These are phyloP conservation scores for Talaromyces atroroseus DNA, from an alignment of 2,329 filamentous ascomycete genomes.

Conservation along the genomic window DNA sequence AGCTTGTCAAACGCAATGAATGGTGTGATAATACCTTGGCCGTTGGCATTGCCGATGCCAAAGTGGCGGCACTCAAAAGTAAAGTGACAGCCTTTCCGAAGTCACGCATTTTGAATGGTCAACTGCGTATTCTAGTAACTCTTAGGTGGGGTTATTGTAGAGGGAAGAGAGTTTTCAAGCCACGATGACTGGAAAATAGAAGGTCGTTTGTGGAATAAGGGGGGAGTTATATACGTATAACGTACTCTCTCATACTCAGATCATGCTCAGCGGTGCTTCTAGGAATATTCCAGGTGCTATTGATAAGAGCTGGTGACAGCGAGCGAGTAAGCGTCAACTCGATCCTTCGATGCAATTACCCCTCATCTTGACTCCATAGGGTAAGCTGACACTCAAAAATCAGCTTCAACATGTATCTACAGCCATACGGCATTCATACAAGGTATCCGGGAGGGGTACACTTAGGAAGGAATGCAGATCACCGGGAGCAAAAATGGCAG, in stretches of 20 bases:
- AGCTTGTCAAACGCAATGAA: background rate
- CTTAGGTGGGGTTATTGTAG: background rate
- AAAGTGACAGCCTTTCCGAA: background rate
- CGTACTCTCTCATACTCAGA: background rate
- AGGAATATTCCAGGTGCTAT: too few relatives aligned
- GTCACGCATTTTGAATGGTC: conserved; percentile 3
- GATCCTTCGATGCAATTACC: background rate
- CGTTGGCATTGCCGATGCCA: conserved; percentile 1
- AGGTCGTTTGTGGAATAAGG: background rate
- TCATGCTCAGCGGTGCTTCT: background rate
- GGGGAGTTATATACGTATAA: background rate
- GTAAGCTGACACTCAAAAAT: background rate
- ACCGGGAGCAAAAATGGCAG: too few relatives aligned
- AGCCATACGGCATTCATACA: background rate
- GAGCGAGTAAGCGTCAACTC: background rate
- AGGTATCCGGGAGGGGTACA: too few relatives aligned
- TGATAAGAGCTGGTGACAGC: background rate
- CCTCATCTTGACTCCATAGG: background rate
- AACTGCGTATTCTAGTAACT: background rate
- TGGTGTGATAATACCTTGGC: background rate
- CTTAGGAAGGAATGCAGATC: too few relatives aligned
- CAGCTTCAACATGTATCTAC: background rate
- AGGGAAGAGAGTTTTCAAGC: background rate
- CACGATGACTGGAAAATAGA: background rate
- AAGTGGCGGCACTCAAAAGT: background rate